A percentile compares a stretch with the other conserved stretches of the same genome.
phyloP scores from a whole-genome alignment of 2,329 filamentous ascomycete genomes.

The Xylaria sp. region DNA sequence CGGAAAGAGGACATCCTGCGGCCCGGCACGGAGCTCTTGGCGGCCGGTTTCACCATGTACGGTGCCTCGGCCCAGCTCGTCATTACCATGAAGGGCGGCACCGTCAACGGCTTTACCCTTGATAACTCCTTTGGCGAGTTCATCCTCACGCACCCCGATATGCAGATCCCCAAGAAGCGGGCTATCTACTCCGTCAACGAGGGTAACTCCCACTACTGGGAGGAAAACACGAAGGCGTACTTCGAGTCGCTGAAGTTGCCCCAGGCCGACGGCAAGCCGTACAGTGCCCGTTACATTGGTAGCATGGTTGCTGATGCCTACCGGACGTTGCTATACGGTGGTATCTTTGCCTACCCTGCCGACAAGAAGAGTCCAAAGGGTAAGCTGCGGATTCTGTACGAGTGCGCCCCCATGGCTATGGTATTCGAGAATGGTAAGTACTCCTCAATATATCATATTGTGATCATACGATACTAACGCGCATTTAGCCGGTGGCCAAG shows the following conservation, averaged over 20 bases:
- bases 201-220: conserved; percentile 96
- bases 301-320: conserved; percentile 99
- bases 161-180: conserved; percentile 75
- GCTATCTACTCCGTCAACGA: conserved; percentile 98
- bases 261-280: conserved; percentile 71
- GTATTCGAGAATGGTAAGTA: conserved; percentile 91
- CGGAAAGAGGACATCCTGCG: conserved; percentile 81
- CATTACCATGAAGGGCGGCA: conserved; percentile 89
- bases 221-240: conserved; percentile 79
- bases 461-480: conserved; percentile 26
- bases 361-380: conserved; percentile 99
- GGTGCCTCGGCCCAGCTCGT: conserved; percentile 94
- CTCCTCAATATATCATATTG: background rate
- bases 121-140: conserved; percentile 97
- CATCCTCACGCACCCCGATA: conserved; percentile 93
- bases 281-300: conserved; percentile 91
- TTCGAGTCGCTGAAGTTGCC: conserved; percentile 85
- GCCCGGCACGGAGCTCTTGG: conserved; percentile 85
- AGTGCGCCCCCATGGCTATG: conserved; percentile 98
- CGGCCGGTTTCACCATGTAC: conserved; percentile 99
- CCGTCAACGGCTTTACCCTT: conserved; percentile 95
- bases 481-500: conserved; percentile 75
- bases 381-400: conserved; percentile 94
- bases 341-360: conserved; percentile 94
- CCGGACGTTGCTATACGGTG: conserved; percentile 88